phyloP scores from a whole-genome alignment of 140 eudicot species.

The Anethum foeniculum region DNA sequence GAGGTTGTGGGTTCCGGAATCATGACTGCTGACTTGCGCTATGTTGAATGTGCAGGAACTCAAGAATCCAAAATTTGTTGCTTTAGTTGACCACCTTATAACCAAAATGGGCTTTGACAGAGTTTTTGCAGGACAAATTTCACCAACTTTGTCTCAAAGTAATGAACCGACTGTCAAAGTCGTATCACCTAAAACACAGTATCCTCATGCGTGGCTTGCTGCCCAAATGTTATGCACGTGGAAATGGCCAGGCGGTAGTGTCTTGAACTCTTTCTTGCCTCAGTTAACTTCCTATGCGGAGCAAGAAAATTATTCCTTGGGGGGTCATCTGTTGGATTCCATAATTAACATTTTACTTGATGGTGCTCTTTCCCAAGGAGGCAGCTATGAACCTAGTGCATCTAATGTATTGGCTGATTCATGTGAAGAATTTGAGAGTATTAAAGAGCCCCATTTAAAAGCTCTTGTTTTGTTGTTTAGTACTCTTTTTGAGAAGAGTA shows the following conservation, averaged over 20 bases:
- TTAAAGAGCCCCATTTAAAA: conserved; percentile 62
- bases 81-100: conserved; percentile 67
- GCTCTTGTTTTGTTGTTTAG: conserved; percentile 50
- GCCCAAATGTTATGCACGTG: conserved; percentile 91
- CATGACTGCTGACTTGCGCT: conserved; percentile 11
- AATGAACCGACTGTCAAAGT: conserved; percentile 23
- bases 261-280: conserved; percentile 60
- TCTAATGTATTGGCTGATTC: conserved; percentile 39
- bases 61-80: conserved; percentile 36
- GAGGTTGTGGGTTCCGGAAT: neutral
- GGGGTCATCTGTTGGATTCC: conserved; percentile 39
- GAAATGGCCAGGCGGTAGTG: conserved; percentile 90
- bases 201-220: conserved; percentile 84
- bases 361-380: conserved; percentile 75
- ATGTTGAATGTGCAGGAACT: conserved; percentile 42
- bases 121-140: conserved; percentile 45
- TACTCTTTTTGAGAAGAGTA: conserved; percentile 41
- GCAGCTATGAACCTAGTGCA: conserved; percentile 30
- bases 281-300: conserved; percentile 30
- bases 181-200: conserved; percentile 20
- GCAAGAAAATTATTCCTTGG: conserved; percentile 20
- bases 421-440: conserved; percentile 46
- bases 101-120: conserved; percentile 57
- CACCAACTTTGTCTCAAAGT: conserved; percentile 21
- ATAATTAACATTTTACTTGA: conserved; percentile 54